Conservation (phyloP, 2,329 filamentous ascomycete genomes). For the Colletotrichum scovillei region DNA sequence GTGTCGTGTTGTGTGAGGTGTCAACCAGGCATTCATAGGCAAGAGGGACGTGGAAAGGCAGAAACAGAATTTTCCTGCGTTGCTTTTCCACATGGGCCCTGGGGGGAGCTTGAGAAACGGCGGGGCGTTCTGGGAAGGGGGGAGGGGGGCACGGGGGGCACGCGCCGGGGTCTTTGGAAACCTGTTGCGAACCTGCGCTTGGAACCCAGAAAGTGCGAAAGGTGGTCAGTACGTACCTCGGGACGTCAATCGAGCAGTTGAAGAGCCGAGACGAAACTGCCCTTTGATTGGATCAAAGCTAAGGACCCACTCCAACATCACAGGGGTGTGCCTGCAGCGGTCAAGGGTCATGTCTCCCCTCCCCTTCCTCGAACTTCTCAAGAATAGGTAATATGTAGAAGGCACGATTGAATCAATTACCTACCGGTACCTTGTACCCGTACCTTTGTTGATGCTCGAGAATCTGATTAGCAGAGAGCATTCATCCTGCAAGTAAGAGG, state of each 20-base stretch:
- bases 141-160: constrained; percentile 14
- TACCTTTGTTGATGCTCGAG: too few species aligned
- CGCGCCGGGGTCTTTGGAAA: constrained; percentile 5
- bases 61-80: constrained; percentile 26
- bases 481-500: too few species aligned
- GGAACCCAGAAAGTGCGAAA: neutral
- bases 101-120: neutral
- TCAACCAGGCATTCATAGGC: constrained; percentile 18
- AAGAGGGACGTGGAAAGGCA: constrained; percentile 13
- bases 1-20: constrained; percentile 12
- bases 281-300: neutral
- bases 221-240: neutral
- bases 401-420: too few species aligned
- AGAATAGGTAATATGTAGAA: too few species aligned
- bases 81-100: constrained; percentile 5
- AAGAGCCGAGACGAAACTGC: constrained; percentile 3
- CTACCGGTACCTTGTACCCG: too few species aligned
- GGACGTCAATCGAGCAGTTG: neutral
- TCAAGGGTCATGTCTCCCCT: neutral
- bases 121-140: constrained; percentile 13
- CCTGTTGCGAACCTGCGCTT: neutral
- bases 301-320: neutral
- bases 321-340: constrained; percentile 26
- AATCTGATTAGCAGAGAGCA: too few species aligned
- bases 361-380: neutral